Evolutionary conservation across 371 early-diverging fungal genomes (phyloP).

Genomic region (Mortierella sp.): DNA sequence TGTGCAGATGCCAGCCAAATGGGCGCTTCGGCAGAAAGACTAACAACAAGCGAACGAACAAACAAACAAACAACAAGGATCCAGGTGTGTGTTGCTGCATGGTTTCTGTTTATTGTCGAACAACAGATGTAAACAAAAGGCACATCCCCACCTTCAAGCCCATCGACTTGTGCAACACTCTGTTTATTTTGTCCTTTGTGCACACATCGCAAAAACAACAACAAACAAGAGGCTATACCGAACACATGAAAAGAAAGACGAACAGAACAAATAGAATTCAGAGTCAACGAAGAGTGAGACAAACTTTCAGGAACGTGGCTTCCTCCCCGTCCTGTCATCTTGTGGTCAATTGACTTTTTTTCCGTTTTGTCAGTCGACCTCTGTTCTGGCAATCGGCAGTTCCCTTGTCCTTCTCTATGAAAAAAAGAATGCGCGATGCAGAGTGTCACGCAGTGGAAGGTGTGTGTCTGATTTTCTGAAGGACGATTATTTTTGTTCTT

Average conservation of each 20-base stretch:
- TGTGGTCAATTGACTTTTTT: background rate
- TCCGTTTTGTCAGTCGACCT: background rate
- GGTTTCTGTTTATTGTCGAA: background rate
- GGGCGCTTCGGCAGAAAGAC: slow-evolving; percentile 10
- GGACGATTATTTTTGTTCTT: too few species aligned
- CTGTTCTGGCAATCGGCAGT: background rate
- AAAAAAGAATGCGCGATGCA: background rate
- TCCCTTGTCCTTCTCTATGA: background rate
- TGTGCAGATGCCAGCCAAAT: background rate
- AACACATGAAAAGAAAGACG: background rate
- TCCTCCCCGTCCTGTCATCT: background rate
- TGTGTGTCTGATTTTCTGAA: too few species aligned
- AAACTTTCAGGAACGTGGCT: background rate
- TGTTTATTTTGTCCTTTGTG: background rate
- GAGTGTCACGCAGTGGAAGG: too few species aligned
- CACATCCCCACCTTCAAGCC: background rate
- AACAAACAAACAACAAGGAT: slow-evolving; percentile 2
- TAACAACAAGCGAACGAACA: background rate
- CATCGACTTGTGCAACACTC: too few species aligned
- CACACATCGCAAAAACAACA: background rate
- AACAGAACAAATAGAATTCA: background rate
- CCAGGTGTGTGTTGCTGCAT: background rate
- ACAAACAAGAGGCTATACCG: background rate
- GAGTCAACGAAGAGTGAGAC: background rate
- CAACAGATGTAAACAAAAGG: background rate